Conservation (phyloP, 1,284 basidiomycete species). For the Agaricales sp. region DNA sequence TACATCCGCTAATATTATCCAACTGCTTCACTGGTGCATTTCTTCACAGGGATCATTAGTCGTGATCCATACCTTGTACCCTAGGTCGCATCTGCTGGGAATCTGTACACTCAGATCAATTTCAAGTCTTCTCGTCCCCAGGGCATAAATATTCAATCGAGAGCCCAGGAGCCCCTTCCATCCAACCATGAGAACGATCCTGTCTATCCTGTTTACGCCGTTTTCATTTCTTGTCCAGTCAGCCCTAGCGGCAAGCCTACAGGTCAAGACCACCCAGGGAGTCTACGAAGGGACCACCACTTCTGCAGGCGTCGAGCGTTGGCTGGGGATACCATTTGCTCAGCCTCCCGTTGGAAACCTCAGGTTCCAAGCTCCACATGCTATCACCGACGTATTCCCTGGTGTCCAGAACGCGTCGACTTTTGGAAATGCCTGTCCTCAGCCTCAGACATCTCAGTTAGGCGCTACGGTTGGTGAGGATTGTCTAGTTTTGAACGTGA, state of each 20-base stretch:
- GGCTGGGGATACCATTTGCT: conserved; percentile 62
- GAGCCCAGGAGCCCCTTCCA: no score
- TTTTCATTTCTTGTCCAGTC: neutral
- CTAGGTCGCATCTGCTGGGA: no score
- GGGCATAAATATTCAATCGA: no score
- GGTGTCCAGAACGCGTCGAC: conserved; percentile 30
- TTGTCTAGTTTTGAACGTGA: conserved; percentile 44
- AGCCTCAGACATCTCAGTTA: conserved; percentile 26
- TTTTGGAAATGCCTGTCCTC: conserved; percentile 52
- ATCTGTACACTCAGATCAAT: no score
- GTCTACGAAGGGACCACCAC: neutral
- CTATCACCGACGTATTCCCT: conserved; percentile 26
- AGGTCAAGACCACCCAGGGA: neutral
- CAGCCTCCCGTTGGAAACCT: conserved; percentile 42
- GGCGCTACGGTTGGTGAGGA: conserved; percentile 44
- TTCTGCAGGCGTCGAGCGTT: conserved; percentile 15
- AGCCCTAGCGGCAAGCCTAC: neutral
- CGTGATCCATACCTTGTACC: no score
- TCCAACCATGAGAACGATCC: no score
- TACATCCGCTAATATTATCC: no score
- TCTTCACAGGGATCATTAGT: no score
- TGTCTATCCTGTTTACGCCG: neutral
- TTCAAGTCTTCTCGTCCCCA: no score
- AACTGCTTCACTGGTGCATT: no score
- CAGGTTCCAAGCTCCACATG: conserved; percentile 49